Conservation (phyloP, 805 yeast species). For the Candida sphagnicola region DNA sequence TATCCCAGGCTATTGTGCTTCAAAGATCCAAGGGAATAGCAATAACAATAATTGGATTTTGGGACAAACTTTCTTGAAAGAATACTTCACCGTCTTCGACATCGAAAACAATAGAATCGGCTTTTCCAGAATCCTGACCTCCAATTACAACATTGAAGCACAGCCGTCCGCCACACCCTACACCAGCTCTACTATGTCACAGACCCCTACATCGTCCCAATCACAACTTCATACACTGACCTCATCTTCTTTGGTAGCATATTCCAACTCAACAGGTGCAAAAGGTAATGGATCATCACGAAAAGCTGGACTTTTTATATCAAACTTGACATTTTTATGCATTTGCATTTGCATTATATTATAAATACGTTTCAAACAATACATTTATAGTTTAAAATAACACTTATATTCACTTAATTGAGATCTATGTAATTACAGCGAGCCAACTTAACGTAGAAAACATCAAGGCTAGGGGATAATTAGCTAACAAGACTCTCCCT, state of each 20-base stretch:
- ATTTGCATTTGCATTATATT: slow-evolving; percentile 4
- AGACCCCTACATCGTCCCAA: slow-evolving; percentile 1
- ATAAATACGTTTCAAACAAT: slow-evolving; percentile 1
- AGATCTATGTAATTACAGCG: slow-evolving; percentile 49
- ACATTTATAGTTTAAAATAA: not conserved
- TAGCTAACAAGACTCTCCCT: slow-evolving; percentile 56
- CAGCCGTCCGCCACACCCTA: not conserved
- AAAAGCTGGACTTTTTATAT: not conserved
- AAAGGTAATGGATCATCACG: not conserved
- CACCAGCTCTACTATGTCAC: not conserved
- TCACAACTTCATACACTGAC: not conserved
- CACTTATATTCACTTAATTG: too few relatives aligned
- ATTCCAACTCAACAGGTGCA: not conserved
- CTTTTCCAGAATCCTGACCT: slow-evolving; percentile 27
- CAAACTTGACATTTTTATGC: not conserved
- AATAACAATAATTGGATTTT: slow-evolving; percentile 48
- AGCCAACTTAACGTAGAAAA: slow-evolving; percentile 65
- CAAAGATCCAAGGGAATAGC: slow-evolving; percentile 59
- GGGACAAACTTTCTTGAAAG: slow-evolving; percentile 58
- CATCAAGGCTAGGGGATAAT: slow-evolving; percentile 62
- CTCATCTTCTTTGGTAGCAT: not conserved
- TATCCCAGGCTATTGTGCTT: slow-evolving; percentile 53
- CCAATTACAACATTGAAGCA: not conserved
- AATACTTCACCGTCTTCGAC: slow-evolving; percentile 56
- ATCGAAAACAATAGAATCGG: slow-evolving; percentile 48